Evolutionary conservation across 2,329 filamentous ascomycete genomes (phyloP).

Genomic region (Cladophialophora yegresii): DNA sequence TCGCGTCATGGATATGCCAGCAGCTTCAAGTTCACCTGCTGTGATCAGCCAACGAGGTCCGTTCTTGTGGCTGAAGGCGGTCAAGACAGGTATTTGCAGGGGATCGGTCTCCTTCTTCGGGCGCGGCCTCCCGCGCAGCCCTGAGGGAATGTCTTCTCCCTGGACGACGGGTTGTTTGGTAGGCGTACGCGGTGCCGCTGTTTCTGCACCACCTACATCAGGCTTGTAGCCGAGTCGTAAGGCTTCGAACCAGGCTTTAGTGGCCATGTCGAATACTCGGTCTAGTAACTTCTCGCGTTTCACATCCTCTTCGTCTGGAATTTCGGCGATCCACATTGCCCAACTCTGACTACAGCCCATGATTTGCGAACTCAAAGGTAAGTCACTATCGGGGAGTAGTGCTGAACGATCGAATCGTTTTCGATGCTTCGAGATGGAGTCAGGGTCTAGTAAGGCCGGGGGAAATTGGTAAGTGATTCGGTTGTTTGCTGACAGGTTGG

Average conservation of each 20-base stretch:
- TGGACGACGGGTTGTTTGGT: background rate
- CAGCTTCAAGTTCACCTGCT: constrained; percentile 32
- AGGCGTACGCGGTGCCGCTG: background rate
- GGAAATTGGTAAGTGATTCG: constrained; percentile 7
- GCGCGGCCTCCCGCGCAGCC: constrained; percentile 6
- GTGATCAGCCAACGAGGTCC: constrained; percentile 25
- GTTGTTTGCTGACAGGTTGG: background rate
- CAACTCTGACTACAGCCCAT: constrained; percentile 30
- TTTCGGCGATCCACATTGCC: constrained; percentile 27
- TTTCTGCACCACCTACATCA: background rate
- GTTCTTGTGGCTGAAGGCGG: constrained; percentile 15
- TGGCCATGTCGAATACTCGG: constrained; percentile 27
- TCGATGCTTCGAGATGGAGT: constrained; percentile 3
- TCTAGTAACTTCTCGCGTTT: constrained; percentile 28
- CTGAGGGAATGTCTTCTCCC: constrained; percentile 2
- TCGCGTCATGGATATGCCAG: constrained; percentile 22
- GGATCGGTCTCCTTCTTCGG: constrained; percentile 17
- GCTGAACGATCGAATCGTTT: constrained; percentile 14
- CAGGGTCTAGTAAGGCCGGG: constrained; percentile 1
- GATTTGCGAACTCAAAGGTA: constrained; percentile 28
- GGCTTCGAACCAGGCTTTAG: constrained; percentile 33
- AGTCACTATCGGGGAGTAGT: constrained; percentile 23
- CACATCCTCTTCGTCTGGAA: constrained; percentile 29
- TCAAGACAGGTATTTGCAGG: constrained; percentile 19
- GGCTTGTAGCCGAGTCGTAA: constrained; percentile 26